These are phyloP conservation scores for Podospora pseudoanserina DNA, from an alignment of 495 filamentous ascomycete genomes.

Conservation along the genomic window DNA sequence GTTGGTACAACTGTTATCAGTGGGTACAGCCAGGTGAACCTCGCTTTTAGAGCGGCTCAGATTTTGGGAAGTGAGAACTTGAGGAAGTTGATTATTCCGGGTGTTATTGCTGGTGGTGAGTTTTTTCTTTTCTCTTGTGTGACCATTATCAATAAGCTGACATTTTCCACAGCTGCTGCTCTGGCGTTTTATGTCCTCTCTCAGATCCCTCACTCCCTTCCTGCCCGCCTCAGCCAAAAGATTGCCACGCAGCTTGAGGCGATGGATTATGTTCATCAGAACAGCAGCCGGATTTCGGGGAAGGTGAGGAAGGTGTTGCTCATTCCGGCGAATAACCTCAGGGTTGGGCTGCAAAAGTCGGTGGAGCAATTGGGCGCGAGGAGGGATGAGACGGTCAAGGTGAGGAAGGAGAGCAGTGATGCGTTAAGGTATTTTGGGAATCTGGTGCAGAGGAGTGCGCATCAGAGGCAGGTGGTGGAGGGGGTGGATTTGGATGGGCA, in stretches of 20 bases:
- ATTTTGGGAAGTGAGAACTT: conserved; percentile 81
- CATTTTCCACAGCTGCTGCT: conserved; percentile 55
- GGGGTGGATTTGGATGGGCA: conserved; percentile 76
- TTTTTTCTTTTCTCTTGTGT: conserved; percentile 16
- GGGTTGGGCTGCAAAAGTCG: conserved; percentile 71
- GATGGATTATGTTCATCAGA: conserved; percentile 89
- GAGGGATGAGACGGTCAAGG: conserved; percentile 74
- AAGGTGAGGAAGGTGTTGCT: conserved; percentile 85
- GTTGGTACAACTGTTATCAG: conserved; percentile 77
- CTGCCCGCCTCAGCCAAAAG: conserved; percentile 79
- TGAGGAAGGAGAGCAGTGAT: conserved; percentile 66
- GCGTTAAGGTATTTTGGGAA: conserved; percentile 86
- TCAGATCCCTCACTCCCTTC: conserved; percentile 83
- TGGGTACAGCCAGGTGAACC: conserved; percentile 84
- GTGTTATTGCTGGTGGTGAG: conserved; percentile 73
- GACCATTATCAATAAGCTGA: conserved; percentile 5
- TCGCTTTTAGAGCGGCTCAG: conserved; percentile 71
- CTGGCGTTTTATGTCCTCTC: conserved; percentile 74
- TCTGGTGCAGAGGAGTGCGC: conserved; percentile 68
- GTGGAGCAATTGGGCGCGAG: conserved; percentile 76
- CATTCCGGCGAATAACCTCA: conserved; percentile 76
- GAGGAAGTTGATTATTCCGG: conserved; percentile 75
- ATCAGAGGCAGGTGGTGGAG: conserved; percentile 69
- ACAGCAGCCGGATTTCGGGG: conserved; percentile 73
- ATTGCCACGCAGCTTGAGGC: conserved; percentile 70